Conservation (phyloP, 2,329 filamentous ascomycete species). For the Phyllosticta paracitricarpa region DNA sequence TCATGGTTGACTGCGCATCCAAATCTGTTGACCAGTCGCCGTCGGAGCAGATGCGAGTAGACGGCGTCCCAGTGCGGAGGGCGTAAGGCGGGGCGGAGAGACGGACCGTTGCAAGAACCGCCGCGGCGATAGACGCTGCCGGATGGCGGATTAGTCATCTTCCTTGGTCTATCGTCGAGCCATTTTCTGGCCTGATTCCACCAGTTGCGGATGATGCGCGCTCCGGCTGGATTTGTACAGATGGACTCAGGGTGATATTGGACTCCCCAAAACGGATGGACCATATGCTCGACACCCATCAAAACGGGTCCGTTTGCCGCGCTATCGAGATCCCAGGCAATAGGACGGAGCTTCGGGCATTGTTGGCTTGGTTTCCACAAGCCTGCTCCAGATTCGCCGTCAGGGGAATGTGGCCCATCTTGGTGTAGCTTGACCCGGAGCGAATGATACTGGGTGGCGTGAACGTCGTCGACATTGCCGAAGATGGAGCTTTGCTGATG, state of each 20-base stretch:
- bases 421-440: constrained; percentile 38
- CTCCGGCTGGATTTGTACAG: constrained; percentile 62
- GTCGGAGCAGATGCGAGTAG: neutral
- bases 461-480: constrained; percentile 45
- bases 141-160: neutral
- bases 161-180: constrained; percentile 34
- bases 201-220: constrained; percentile 62
- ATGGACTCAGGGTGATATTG: constrained; percentile 89
- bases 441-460: constrained; percentile 70
- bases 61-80: neutral
- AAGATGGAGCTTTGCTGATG: constrained; percentile 59
- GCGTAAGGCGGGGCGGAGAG: neutral
- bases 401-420: constrained; percentile 10
- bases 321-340: constrained; percentile 40
- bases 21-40: neutral
- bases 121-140: neutral
- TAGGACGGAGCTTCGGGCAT: constrained; percentile 26
- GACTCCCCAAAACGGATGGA: constrained; percentile 71
- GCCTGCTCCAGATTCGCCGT: constrained; percentile 19
- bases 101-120: neutral
- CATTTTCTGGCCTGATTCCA: constrained; percentile 55
- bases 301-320: constrained; percentile 47
- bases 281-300: constrained; percentile 64
- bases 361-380: constrained; percentile 29
- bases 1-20: neutral